Evolutionary conservation across 169 alveolate genomes (phyloP), one percentile per base, ranked within the genome.

Genomic region (Sarcocystis neurona): DNA sequence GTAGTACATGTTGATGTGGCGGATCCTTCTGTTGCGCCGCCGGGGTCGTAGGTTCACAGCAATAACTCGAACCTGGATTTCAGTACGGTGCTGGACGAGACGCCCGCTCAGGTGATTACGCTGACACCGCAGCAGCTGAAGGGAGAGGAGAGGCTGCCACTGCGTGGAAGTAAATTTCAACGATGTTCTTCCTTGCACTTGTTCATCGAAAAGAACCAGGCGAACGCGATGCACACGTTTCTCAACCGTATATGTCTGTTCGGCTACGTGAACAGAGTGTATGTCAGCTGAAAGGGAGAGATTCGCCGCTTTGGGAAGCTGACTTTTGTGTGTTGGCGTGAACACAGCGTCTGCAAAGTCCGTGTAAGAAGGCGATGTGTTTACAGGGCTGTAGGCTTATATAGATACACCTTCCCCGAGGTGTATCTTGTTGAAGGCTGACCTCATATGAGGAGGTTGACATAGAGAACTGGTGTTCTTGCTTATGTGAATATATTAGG

Each of bases 141-240:
- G 23, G 82, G 82, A 39, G 82, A 72, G 82, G 82, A 41, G 56
- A 48, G 82, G 58, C 3, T 72, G 82, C 3, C 32, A 72, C 82
- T 72, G 48, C 82, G 82, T 5, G 82, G 82, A 27, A 72, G 82
- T 56, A 72, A 72, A 39, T 72, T 72, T 39, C 82, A 72, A 32
- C 18, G 82, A 39, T 72, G 82, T 44, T 72, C 82, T 48, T 72
- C 82, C 18, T 8, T 72, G 82, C 82, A 72, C 23, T 10, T 72
- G 3, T 72, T 72, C 56, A 44, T 72, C 8, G 82, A 72, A 23
- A 72, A 44, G 34, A 72, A 72, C 27, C 82, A 72, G 56, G 56
- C 60, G 15, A 72, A 72, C 32, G 6, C 82, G 12, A 18, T 72
- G 58, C 82, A 72, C 4, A 72, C 82, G 32, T 72, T 72, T 56